Base-by-base conservation (phyloP, 139 green algal genomes). In the Gonium pectorale region DNA sequence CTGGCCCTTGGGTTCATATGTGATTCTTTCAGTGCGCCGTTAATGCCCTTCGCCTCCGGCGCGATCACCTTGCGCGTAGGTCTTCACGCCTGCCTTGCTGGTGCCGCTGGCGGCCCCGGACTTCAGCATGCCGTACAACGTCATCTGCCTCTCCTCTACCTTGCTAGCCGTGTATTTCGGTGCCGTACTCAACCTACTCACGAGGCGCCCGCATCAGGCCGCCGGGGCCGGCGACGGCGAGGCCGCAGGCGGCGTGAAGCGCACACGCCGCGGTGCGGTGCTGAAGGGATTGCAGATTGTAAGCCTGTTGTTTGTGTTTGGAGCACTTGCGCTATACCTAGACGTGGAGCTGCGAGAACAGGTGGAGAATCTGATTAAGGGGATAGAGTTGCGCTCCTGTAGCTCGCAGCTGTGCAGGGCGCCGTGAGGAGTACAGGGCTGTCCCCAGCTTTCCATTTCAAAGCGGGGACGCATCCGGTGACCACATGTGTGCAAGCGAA, bases 101-200 rank as follows among this genome's bases (percentile, higher is more conserved):
- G 88, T 98, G 27, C 87, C 89, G 1, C 73, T 98, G n/a, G 90
- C 97, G 0, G 92, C 93, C 21, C 95, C 97, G 0, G 97, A 99
- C 90, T 95, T 98, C 86, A 96, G 89, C 77, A 99, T 99, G 97
- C 94, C 95, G 4, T 99, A 98, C 91, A 99, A 99, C 78, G 96
- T 99, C 31, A 91, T 93, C 51, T 98, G 95, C 79, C 90, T 99
- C 37, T 96, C 95, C 3, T 94, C 80, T 64, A 99, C 97, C 3
- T 77, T 98, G 38, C 68, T 98, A 27, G 93, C 96, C 1, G 86
- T 99, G 1, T 93, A 93, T 51, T 81, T 98, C 19, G 94, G 95
- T 3, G 82, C 89, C 5, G 40, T 90, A 7, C 56, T 96, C 1
- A 94, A 93, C 68, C 31, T 85, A 51, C 60, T 97, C 51, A 70